phyloP scores from a whole-genome alignment of 345 rosid genomes.

The Angophora floribunda region DNA sequence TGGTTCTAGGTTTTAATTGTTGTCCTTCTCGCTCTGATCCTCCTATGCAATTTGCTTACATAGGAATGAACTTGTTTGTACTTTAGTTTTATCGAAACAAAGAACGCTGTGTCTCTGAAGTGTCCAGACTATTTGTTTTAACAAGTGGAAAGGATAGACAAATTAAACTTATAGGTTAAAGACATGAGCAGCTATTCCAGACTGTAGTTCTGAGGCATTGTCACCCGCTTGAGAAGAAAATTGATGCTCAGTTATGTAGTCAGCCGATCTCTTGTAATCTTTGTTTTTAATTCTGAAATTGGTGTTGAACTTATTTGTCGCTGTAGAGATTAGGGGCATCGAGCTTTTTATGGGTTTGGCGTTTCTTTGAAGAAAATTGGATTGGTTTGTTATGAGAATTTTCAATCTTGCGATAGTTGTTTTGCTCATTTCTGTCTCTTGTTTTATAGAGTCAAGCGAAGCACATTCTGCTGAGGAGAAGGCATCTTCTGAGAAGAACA shows the following conservation, averaged over 20 bases:
- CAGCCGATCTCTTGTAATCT: neutral
- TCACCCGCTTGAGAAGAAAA: neutral
- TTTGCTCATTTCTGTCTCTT: constrained; percentile 1
- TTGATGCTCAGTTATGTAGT: neutral
- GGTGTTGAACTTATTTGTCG: neutral
- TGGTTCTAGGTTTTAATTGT: neutral
- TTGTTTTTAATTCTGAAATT: neutral
- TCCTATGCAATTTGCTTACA: neutral
- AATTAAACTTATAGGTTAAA: neutral
- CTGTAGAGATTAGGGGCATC: neutral
- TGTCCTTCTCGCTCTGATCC: neutral
- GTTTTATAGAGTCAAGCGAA: constrained; percentile 44
- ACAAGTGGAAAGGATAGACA: neutral
- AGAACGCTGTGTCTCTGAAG: neutral
- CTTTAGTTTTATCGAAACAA: neutral
- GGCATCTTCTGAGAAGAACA: constrained; percentile 44
- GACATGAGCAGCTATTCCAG: neutral
- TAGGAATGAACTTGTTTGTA: neutral
- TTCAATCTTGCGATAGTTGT: neutral
- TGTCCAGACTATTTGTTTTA: neutral
- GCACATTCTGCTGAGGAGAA: constrained; percentile 51
- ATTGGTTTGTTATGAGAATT: neutral
- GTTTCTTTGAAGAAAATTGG: neutral
- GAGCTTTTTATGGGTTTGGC: neutral
- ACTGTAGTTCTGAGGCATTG: neutral